Percentiles rank a stretch among this genome's conserved stretches.
These are phyloP conservation scores for Linnemannia hyalina DNA, from an alignment of 192 early-diverging fungal species.

Conservation along the genomic window DNA sequence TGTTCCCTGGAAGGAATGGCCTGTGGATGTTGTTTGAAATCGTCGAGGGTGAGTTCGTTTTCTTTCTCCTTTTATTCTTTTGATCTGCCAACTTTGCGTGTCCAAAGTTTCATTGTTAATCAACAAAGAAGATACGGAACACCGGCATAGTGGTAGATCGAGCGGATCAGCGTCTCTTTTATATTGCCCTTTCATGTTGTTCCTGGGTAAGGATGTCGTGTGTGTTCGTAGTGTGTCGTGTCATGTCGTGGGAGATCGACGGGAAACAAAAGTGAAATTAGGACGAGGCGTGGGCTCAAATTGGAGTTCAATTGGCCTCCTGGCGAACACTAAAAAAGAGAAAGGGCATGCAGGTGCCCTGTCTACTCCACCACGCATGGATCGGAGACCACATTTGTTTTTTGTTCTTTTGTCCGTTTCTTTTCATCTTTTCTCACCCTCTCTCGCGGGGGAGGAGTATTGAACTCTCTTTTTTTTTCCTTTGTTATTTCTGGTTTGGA, in stretches of 20 bases:
- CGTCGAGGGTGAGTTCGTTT: no score
- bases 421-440: background rate
- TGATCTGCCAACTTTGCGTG: background rate
- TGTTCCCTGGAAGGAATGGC: no score
- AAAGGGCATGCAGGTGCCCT: background rate
- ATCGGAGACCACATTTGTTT: no score
- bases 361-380: no score
- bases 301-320: background rate
- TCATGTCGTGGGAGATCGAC: background rate
- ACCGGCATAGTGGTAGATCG: background rate
- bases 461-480: background rate
- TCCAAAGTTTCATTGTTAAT: background rate
- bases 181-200: background rate
- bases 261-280: background rate
- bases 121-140: background rate
- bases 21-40: no score
- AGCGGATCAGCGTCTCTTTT: background rate
- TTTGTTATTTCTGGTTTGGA: constrained; percentile 1
- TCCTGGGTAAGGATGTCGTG: background rate
- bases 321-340: no score
- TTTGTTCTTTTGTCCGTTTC: background rate
- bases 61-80: background rate
- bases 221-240: background rate
- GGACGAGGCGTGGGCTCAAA: background rate
- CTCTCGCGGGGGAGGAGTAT: background rate